Evolutionary conservation across 208 protist genomes (phyloP), one percentile per base, ranked within the genome.

Genomic region (Blastocrithidia nonstop): DNA sequence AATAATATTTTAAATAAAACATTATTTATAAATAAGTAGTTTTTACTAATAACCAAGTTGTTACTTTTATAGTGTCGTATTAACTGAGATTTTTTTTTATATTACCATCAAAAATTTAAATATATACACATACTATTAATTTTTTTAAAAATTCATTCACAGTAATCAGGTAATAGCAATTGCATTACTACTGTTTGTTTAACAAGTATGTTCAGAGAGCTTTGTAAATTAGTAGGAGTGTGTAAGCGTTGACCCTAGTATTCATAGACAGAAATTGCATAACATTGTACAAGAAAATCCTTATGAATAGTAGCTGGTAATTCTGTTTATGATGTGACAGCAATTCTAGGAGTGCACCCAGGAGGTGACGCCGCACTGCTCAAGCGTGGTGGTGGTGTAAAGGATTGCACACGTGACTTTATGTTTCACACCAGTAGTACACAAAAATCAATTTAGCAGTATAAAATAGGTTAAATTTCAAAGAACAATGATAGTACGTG

Each of bases 241-340:
- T 36, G 25, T 22, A 66, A 51, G 31, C 45, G 67, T 39, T 88
- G 78, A 74, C 62, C 70, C 1, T 40, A 29, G 0, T 49, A 71
- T n/a, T 66, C 60, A 17, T 35, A 54, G 6, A 74, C 83, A 41
- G 79, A 88, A 36, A 62, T 88, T 1, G 59, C 55, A 1, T 22
- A 55, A 35, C 73, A 88, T 48, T 72, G 61, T 44, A 65, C 74
- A 20, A 43, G 53, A 16, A 50, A 42, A 7, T 80, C 71, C 3
- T 45, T 78, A 16, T 89, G 75, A 73, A 81, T 86, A 39, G 46
- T 86, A 32, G 53, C 62, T 1, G 72, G 56, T 17, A 58, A 66
- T 29, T 79, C 67, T 5, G 64, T 90, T n/a, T 82, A 75, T 48
- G 75, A 89, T 57, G 55, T 86, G 19, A 86, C 80, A 6, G 32